phyloP scores from a whole-genome alignment of 2,329 filamentous ascomycete genomes.

The Phoma sp. region DNA sequence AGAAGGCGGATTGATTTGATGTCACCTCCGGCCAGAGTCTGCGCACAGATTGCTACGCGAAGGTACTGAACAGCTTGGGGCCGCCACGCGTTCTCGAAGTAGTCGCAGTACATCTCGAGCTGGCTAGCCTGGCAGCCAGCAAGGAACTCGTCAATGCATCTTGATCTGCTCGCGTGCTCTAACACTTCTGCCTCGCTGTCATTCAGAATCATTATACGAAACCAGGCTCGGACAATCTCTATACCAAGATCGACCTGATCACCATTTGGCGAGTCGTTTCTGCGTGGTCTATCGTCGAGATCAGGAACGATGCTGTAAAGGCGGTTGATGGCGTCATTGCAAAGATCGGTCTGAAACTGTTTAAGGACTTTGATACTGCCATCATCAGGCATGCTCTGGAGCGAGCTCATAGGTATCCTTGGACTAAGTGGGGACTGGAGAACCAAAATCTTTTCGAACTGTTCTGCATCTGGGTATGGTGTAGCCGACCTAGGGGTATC shows the following conservation, averaged over 20 bases:
- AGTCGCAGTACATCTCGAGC: constrained; percentile 39
- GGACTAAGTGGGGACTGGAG: constrained; percentile 33
- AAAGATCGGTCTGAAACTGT: constrained; percentile 37
- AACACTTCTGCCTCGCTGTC: constrained; percentile 35
- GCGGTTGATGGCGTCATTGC: constrained; percentile 27
- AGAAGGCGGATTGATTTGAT: constrained; percentile 34
- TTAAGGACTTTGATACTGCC: constrained; percentile 38
- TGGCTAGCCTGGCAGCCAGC: constrained; percentile 34
- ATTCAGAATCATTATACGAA: constrained; percentile 41
- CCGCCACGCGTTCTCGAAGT: constrained; percentile 41
- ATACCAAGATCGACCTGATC: constrained; percentile 25
- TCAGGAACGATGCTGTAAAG: constrained; percentile 38
- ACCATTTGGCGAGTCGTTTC: constrained; percentile 6
- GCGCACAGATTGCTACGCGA: constrained; percentile 37
- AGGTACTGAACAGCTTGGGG: constrained; percentile 40
- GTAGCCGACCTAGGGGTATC: constrained; percentile 24
- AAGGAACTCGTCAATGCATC: constrained; percentile 34
- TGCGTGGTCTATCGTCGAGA: constrained; percentile 15
- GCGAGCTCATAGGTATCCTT: constrained; percentile 27
- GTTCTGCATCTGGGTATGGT: constrained; percentile 16
- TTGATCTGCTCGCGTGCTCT: constrained; percentile 32
- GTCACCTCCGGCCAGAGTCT: constrained; percentile 34
- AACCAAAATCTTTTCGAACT: constrained; percentile 33
- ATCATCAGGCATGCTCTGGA: constrained; percentile 32
- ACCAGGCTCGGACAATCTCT: constrained; percentile 38